These are phyloP conservation scores for Mucor lusitanicus DNA, from an alignment of 371 early-diverging fungal species.

Conservation along the genomic window DNA sequence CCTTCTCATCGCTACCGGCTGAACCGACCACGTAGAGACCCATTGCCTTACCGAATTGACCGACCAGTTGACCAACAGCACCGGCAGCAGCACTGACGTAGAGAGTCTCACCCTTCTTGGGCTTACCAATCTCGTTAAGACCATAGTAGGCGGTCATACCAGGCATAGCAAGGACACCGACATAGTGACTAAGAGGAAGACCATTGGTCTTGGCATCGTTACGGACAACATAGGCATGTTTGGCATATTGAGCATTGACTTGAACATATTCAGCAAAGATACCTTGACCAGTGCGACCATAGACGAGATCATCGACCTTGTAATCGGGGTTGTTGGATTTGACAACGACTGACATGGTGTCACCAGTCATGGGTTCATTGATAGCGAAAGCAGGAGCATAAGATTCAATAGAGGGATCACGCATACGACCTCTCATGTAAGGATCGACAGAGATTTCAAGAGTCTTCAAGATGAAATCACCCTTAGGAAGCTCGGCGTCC, in stretches of 20 bases:
- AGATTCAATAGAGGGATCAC: constrained; percentile 46
- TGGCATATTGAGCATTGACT: constrained; percentile 33
- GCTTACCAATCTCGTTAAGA: neutral
- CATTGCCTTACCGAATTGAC: constrained; percentile 69
- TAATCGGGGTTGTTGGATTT: constrained; percentile 56
- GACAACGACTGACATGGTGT: constrained; percentile 66
- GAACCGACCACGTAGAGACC: constrained; percentile 74
- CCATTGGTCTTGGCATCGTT: constrained; percentile 42
- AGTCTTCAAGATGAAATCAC: constrained; percentile 57
- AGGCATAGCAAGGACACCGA: constrained; percentile 59
- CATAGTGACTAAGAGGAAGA: constrained; percentile 53
- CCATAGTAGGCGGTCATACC: constrained; percentile 53
- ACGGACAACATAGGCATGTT: constrained; percentile 25
- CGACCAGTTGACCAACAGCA: constrained; percentile 61
- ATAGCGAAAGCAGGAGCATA: constrained; percentile 56
- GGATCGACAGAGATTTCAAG: constrained; percentile 46
- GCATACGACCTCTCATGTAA: constrained; percentile 72
- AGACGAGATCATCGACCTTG: constrained; percentile 64
- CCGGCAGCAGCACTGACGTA: constrained; percentile 60
- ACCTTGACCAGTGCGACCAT: constrained; percentile 50
- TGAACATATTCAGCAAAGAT: constrained; percentile 55
- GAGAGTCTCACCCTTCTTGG: constrained; percentile 29
- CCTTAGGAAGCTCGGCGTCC: constrained; percentile 49
- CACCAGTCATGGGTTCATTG: constrained; percentile 60
- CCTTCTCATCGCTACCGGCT: constrained; percentile 80